phyloP scores from a whole-genome alignment of 441 rosid species.

The Eugenia klotzschiana region DNA sequence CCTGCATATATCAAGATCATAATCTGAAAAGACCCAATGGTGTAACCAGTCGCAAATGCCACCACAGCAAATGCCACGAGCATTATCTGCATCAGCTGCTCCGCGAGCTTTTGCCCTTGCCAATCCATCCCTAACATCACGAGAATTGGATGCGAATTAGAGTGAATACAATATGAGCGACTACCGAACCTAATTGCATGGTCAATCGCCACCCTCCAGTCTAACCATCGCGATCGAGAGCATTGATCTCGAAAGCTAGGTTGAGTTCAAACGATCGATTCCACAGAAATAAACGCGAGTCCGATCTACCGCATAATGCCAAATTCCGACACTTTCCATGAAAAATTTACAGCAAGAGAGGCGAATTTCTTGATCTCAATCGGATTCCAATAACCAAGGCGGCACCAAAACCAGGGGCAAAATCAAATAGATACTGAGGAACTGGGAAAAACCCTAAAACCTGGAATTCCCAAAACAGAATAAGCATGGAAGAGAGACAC shows the following conservation, averaged over 20 bases:
- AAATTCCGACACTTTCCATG: neutral
- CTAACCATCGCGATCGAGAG: neutral
- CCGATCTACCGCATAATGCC: neutral
- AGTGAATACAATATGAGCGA: neutral
- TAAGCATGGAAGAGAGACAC: neutral
- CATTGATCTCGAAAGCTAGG: neutral
- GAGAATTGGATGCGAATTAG: neutral
- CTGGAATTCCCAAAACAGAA: neutral
- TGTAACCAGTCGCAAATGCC: constrained; percentile 36
- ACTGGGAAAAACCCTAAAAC: neutral
- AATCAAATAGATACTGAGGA: neutral
- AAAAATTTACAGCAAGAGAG: neutral
- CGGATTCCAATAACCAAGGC: neutral
- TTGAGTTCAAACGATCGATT: neutral
- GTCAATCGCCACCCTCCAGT: neutral
- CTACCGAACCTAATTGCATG: neutral
- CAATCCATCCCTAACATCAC: constrained; percentile 51
- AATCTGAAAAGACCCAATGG: constrained; percentile 49
- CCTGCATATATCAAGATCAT: constrained; percentile 64
- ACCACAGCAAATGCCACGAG: constrained; percentile 48
- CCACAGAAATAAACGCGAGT: neutral
- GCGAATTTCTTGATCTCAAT: neutral
- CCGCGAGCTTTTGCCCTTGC: constrained; percentile 91
- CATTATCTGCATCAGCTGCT: constrained; percentile 82
- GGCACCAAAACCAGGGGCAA: neutral